A percentile compares a stretch with the other conserved stretches of the same genome.
These are phyloP conservation scores for Colletotrichum acutatum DNA, from an alignment of 2,329 filamentous ascomycete genomes.

Conservation along the genomic window DNA sequence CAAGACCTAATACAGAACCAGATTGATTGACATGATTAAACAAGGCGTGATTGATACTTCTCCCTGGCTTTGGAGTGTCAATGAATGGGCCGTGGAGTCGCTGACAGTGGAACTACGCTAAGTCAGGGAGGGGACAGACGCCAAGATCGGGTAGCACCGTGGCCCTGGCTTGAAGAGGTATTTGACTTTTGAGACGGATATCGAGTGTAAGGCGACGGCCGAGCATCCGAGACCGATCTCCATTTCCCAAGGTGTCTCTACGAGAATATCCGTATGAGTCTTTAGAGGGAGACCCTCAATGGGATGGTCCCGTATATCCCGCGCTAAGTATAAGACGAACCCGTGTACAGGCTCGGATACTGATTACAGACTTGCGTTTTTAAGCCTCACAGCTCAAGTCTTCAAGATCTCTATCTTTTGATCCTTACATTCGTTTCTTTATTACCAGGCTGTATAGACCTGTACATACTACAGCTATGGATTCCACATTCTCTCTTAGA, in stretches of 20 bases:
- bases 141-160: conserved; percentile 1
- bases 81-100: too few species aligned
- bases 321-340: conserved; percentile 27
- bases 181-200: background rate
- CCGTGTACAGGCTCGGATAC: background rate
- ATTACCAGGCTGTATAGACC: background rate
- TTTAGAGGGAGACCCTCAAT: background rate
- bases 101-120: too few species aligned
- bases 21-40: conserved; percentile 31
- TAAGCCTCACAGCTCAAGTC: conserved; percentile 3
- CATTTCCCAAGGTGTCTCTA: background rate
- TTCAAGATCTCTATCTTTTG: background rate
- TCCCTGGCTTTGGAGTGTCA: background rate
- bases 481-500: conserved; percentile 31
- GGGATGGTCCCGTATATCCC: conserved; percentile 3
- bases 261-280: background rate
- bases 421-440: conserved; percentile 14
- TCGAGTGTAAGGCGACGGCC: conserved; percentile 7
- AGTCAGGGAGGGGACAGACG: background rate
- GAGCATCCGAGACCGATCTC: background rate
- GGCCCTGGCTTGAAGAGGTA: background rate
- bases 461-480: conserved; percentile 29
- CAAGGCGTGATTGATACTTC: background rate
- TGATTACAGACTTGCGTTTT: background rate
- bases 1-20: conserved; percentile 24